Evolutionary conservation across 2,329 filamentous ascomycete species (phyloP), one percentile per base, ranked within the genome.

Genomic region (Ceratocystis eucalypticola): DNA sequence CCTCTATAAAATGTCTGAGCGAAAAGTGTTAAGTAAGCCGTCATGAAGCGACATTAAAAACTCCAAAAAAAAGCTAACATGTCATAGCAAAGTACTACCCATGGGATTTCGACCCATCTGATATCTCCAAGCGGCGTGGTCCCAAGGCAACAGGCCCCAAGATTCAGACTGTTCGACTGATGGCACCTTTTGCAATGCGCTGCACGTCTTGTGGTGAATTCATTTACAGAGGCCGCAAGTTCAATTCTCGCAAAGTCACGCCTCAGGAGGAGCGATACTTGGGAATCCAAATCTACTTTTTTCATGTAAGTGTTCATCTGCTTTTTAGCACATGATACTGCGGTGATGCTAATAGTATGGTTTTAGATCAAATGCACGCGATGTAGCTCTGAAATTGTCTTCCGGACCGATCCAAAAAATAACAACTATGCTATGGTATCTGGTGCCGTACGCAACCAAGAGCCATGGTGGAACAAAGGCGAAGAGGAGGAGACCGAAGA

Each of bases 221-320:
- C 78, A 94, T 96, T 73, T 93, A 95, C 80, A 90, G 91, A 71
- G 92, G 92, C 0, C 85, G 92, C 68, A 97, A 96, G 73, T 97
- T 97, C 82, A 97, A 97, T 77, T 88, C 91, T 2, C 83, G 90
- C 45, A 99, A 99, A 73, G 91, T 96, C 73, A 96, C 89, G 0
- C 91, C 90, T 0, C 85, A 84, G 0, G 88, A 94, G 22, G 89
- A 96, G 72, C 89, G 88, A 71, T 99, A 99, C 77, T 84, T 96
- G 61, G 84, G 84, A 62, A 95, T 97, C 69, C 84, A 90, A 68
- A 91, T 96, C 69, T 94, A 87, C 77, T 84, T 88, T 37, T 96
- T 97, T 79, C 67, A 68, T 22, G 64, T 94, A 92, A 77, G 68
- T 70, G 7, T 48, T 63, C 46, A 8, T 44, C 62, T 5, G 64